Percentiles rank a stretch among this genome's conserved stretches.
phyloP scores from a whole-genome alignment of 2,329 filamentous ascomycete species.

The Penicillium italicum region DNA sequence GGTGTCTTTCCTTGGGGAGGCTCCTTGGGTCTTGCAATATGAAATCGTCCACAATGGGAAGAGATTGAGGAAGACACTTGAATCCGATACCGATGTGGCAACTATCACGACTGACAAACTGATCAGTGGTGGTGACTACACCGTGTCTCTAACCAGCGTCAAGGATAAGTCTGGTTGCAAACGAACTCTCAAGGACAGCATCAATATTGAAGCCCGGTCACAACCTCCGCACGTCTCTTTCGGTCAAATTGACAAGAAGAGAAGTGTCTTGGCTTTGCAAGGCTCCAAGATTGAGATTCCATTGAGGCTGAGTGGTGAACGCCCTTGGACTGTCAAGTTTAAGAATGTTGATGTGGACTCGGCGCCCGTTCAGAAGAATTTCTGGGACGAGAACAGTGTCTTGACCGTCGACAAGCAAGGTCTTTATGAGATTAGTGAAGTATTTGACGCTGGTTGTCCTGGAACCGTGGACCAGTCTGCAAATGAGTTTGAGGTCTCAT shows the following conservation, averaged over 20 bases:
- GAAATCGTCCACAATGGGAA: slow-evolving; percentile 88
- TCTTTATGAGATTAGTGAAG: slow-evolving; percentile 72
- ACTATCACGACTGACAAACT: slow-evolving; percentile 73
- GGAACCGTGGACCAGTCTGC: slow-evolving; percentile 73
- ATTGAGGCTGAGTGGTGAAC: slow-evolving; percentile 77
- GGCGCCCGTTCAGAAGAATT: slow-evolving; percentile 48
- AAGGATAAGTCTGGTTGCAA: slow-evolving; percentile 85
- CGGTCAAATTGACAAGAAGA: slow-evolving; percentile 77
- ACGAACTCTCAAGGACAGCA: slow-evolving; percentile 77
- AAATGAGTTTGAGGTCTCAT: slow-evolving; percentile 73
- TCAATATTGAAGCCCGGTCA: slow-evolving; percentile 79
- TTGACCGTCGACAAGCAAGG: slow-evolving; percentile 66
- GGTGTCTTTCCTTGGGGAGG: slow-evolving; percentile 72
- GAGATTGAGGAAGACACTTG: slow-evolving; percentile 64
- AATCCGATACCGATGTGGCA: slow-evolving; percentile 61
- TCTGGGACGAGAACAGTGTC: slow-evolving; percentile 62
- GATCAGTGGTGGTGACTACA: slow-evolving; percentile 82
- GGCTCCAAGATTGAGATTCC: slow-evolving; percentile 71
- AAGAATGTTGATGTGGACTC: slow-evolving; percentile 59
- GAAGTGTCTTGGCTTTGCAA: slow-evolving; percentile 71
- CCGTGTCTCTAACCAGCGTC: slow-evolving; percentile 76
- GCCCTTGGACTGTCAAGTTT: slow-evolving; percentile 78
- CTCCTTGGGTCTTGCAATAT: slow-evolving; percentile 86
- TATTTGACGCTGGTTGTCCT: slow-evolving; percentile 76
- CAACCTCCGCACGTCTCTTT: slow-evolving; percentile 86